These are phyloP conservation scores for Massarina eburnea DNA, from an alignment of 2,329 filamentous ascomycete species.

Conservation along the genomic window DNA sequence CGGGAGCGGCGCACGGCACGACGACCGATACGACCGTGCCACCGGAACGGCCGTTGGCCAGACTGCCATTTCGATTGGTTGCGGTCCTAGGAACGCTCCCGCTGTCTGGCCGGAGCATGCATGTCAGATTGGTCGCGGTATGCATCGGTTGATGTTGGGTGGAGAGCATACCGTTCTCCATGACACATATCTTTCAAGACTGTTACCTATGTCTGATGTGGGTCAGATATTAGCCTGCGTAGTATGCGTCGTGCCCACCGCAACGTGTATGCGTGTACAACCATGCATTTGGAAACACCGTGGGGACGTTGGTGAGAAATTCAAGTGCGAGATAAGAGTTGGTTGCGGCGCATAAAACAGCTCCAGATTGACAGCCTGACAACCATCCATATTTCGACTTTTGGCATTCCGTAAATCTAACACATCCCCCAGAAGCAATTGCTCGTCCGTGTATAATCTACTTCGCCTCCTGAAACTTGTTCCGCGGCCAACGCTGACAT, in stretches of 20 bases:
- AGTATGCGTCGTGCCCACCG: too few relatives aligned
- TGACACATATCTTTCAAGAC: too few relatives aligned
- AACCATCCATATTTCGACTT: neutral
- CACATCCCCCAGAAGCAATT: constrained; percentile 11
- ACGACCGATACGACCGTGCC: neutral
- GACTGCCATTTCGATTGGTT: neutral
- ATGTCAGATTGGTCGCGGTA: neutral
- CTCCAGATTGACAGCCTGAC: too few relatives aligned
- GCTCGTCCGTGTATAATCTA: constrained; percentile 4
- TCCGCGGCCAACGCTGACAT: neutral
- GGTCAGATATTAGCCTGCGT: too few relatives aligned
- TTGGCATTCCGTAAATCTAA: constrained; percentile 2
- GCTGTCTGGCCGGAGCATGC: neutral
- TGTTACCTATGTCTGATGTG: too few relatives aligned
- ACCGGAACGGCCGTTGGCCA: neutral
- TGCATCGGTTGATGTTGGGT: too few relatives aligned
- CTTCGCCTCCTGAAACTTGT: constrained; percentile 3
- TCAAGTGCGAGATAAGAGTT: too few relatives aligned
- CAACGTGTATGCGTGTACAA: too few relatives aligned
- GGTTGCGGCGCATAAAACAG: too few relatives aligned
- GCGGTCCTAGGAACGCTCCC: neutral
- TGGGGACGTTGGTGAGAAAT: too few relatives aligned
- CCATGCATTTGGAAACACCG: too few relatives aligned
- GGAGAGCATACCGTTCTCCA: too few relatives aligned
- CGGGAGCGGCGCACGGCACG: neutral